A percentile compares a stretch with the other conserved stretches of the same genome.
These are phyloP conservation scores for Fragilaria radians DNA, from an alignment of 108 stramenopile genomes.

Conservation along the genomic window DNA sequence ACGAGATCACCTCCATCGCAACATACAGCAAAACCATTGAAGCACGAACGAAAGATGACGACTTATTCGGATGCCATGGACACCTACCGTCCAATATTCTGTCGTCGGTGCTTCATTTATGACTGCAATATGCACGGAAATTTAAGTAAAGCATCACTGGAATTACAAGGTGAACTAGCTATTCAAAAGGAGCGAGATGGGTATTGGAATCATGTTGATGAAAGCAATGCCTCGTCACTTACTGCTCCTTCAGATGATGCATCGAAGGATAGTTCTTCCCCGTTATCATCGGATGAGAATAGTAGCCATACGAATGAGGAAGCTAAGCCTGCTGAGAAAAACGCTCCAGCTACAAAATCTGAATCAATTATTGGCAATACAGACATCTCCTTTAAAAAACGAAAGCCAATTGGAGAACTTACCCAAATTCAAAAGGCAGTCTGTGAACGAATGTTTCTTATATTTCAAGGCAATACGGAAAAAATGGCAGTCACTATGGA, in stretches of 20 bases:
- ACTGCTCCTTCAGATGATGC: not conserved
- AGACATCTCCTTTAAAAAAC: not conserved
- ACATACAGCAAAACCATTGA: not conserved
- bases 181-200: slow-evolving; percentile 33
- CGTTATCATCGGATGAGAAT: not conserved
- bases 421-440: slow-evolving; percentile 29
- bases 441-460: slow-evolving; percentile 26
- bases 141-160: slow-evolving; percentile 22
- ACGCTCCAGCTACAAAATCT: no score
- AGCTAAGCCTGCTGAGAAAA: not conserved
- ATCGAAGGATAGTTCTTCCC: not conserved
- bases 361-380: not conserved
- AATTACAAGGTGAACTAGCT: slow-evolving; percentile 35
- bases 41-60: not conserved
- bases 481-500: slow-evolving; percentile 32
- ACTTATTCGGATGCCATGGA: slow-evolving; percentile 37
- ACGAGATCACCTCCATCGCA: not conserved
- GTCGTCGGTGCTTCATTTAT: slow-evolving; percentile 59
- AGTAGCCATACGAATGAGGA: not conserved
- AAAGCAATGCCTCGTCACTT: not conserved
- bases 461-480: slow-evolving; percentile 38
- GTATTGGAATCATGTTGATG: slow-evolving; percentile 33
- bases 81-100: slow-evolving; percentile 51
- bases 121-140: slow-evolving; percentile 59
- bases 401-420: slow-evolving; percentile 8